Evolutionary conservation across 75 land plant genomes (phyloP).

Genomic region (Cupressus sempervirens): DNA sequence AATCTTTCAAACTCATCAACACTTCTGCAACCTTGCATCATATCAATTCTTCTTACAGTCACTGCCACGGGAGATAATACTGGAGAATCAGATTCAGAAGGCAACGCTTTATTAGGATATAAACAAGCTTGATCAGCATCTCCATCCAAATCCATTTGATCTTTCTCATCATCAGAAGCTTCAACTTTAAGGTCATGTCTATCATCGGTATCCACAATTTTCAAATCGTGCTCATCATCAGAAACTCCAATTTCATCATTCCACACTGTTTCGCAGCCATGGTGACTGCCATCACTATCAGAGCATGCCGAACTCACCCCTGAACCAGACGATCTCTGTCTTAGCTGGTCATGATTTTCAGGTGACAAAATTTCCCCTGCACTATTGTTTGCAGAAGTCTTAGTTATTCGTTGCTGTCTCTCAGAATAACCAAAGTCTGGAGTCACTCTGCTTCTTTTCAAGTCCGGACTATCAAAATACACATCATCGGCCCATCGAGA

Average conservation of each 20-base stretch:
- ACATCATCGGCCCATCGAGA: neutral
- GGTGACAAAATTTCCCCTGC: neutral
- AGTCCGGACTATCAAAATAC: neutral
- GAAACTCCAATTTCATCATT: neutral
- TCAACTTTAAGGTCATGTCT: neutral
- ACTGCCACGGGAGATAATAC: neutral
- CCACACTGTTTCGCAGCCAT: neutral
- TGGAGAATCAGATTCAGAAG: neutral
- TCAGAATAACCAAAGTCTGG: neutral
- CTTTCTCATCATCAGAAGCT: neutral
- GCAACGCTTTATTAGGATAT: neutral
- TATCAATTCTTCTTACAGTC: neutral
- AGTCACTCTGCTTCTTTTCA: neutral
- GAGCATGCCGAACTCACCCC: neutral
- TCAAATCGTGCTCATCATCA: neutral
- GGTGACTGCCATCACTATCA: neutral
- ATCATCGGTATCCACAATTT: neutral
- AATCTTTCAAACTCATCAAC: conserved; percentile 29
- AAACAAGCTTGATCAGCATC: neutral
- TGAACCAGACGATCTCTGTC: neutral
- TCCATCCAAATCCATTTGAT: neutral
- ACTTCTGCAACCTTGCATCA: conserved; percentile 24
- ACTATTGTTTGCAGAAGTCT: neutral
- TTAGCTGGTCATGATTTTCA: neutral
- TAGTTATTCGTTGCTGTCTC: neutral